Evolutionary conservation across 129 eudicot species (phyloP), one percentile per base, ranked within the genome.

Genomic region (Gnaphalium uliginosum): DNA sequence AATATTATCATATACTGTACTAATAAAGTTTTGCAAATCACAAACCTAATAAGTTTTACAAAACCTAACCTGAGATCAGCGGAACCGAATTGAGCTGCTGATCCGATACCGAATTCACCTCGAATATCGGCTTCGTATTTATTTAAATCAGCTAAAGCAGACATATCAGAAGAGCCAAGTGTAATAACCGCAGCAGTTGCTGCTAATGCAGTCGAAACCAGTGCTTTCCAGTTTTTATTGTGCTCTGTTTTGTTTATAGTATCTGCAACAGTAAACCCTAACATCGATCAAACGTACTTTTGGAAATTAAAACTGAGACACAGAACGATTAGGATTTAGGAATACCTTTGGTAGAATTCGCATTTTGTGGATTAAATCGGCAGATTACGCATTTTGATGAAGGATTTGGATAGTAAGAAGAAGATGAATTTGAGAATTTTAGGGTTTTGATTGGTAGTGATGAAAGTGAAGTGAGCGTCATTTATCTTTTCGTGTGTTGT

Each of bases 51-150:
- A 72, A 71, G 11, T 70, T 71, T 33, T 13, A 3, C 8, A 33
- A 73, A 50, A 65, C 51, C 21, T 3, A 75, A 94, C 99, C 77
- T 87, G 66, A 94, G 87, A 46, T 94, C 99, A 29, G 99, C 99
- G 56, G 96, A 94, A 71, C 99, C 99, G 86, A 82, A 94, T 69
- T 94, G 97, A 53, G 99, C 99, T 32, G 97, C 99, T 13, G 99
- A 95, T 37, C 97, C 99, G 68, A 95, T 95, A 30, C 99, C 97
- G 32, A 95, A 95, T 78, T 91, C 99, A 14, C 99, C 99, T 0
- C 99, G 85, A 26, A 80, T 50, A 14, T 95, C 99, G 1, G 97
- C 99, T 58, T 95, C 97, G 59, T 30, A 95, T 76, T 95, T 95
- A 74, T 95, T 95, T 32, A 95, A 86, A 72, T 95, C 99, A 56